Base-by-base conservation (phyloP, 106 monocot genomes). In the Phalaenopsis equestris region DNA sequence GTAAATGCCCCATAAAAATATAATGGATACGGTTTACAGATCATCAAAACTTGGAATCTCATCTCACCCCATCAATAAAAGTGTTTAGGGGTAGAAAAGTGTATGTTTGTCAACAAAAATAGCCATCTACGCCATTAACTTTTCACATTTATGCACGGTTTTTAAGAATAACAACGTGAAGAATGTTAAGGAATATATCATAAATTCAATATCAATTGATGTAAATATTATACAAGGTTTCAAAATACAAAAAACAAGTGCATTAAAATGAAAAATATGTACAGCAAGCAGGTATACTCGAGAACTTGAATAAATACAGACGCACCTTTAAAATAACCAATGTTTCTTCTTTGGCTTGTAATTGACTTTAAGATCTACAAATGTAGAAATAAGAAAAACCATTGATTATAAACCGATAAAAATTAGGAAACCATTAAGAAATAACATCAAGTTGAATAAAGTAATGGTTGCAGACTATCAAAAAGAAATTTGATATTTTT, bases 291-390 rank as follows among this genome's bases (percentile, higher is more conserved):
- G 14, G 38, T 70, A 64, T 19, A 37, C 1, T 39, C 70, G 39
- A 70, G 2, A 70, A 70, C 70, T 36, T 0, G 39, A 39, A 21
- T 39, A 70, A 21, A n/a, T 39, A 37, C 70, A 21, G 70, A 39
- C 14, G 38, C 38, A 15, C 70, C 37, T 8, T 21, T 70, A 76
- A 49, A 76, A 76, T 49, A 76, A 30, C 76, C 76, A 76, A 49
- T 76, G 76, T 30, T 30, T 76, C 76, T 76, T 76, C 24, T 76
- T 76, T 14, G 48, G 76, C 49, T 76, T 76, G 76, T 76, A 76
- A 76, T 49, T 39, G 3, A 76, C 10, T 49, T 76, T 76, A 49
- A 76, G 76, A 76, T 76, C 76, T 76, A n/a, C 46, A 76, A 42
- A 46, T n/a, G 19, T 17, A 76, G 49, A 76, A 49, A 24, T 48